These are phyloP conservation scores for Gossypium anomalum DNA, from an alignment of 345 rosid species.

Conservation along the genomic window DNA sequence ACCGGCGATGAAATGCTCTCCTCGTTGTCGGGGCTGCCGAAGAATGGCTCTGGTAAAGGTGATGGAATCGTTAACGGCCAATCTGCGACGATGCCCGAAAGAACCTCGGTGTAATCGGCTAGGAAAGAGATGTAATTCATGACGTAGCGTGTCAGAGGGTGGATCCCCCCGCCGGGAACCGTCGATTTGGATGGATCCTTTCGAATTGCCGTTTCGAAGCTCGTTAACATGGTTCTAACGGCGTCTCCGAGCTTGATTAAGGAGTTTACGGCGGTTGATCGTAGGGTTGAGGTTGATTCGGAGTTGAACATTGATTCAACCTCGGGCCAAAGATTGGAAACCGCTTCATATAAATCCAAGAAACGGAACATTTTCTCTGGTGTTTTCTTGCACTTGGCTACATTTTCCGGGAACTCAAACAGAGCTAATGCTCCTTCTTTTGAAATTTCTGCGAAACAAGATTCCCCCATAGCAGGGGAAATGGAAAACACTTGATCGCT, in stretches of 20 bases:
- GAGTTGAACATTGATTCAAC: conserved; percentile 61
- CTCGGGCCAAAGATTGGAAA: conserved; percentile 49
- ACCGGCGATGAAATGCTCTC: conserved; percentile 31
- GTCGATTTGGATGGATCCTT: conserved; percentile 54
- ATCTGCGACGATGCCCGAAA: conserved; percentile 57
- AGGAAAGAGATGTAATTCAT: conserved; percentile 80
- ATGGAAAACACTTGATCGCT: conserved; percentile 59
- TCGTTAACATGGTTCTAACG: conserved; percentile 46
- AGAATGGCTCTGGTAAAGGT: conserved; percentile 46
- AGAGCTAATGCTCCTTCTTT: conserved; percentile 48
- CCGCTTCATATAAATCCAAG: conserved; percentile 69
- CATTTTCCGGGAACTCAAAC: conserved; percentile 55
- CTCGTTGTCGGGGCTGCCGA: conserved; percentile 24
- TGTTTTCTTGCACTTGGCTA: conserved; percentile 57
- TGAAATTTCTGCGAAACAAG: conserved; percentile 52
- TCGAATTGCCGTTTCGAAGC: conserved; percentile 61
- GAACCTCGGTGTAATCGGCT: conserved; percentile 55
- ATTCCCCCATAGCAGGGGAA: conserved; percentile 38
- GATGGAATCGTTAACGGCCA: conserved; percentile 36
- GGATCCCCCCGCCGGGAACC: conserved; percentile 72
- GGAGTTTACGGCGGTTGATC: conserved; percentile 47
- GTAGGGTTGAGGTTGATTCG: conserved; percentile 46
- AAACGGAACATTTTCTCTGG: conserved; percentile 72
- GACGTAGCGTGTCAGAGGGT: conserved; percentile 81
- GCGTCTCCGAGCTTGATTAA: conserved; percentile 50